These are phyloP conservation scores for Venturia pyrina DNA, from an alignment of 2,329 filamentous ascomycete genomes.

Conservation along the genomic window DNA sequence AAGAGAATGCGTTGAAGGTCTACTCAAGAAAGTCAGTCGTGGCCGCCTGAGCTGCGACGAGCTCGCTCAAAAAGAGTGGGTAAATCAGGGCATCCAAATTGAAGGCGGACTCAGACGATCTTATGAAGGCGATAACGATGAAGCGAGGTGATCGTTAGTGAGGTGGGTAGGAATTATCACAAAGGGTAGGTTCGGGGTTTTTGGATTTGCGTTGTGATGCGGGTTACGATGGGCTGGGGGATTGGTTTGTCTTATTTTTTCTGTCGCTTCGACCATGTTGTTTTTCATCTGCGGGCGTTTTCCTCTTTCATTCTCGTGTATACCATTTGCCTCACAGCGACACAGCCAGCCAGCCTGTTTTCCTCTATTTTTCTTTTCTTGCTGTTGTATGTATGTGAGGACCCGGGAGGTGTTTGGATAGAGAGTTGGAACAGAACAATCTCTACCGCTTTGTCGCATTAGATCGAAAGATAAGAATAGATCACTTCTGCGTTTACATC, in stretches of 20 bases:
- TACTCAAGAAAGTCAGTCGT: slow-evolving; percentile 72
- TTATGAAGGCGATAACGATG: slow-evolving; percentile 1
- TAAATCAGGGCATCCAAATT: slow-evolving; percentile 61
- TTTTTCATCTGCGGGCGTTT: neutral
- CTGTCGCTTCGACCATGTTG: neutral
- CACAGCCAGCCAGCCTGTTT: neutral
- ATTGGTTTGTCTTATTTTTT: neutral
- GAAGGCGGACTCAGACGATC: slow-evolving; percentile 41
- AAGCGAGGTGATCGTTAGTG: slow-evolving; percentile 2
- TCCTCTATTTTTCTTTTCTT: neutral
- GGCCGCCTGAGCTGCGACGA: slow-evolving; percentile 63
- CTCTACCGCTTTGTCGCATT: neutral
- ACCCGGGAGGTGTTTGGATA: neutral
- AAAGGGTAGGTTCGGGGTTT: neutral
- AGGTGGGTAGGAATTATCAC: neutral
- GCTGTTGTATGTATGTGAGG: neutral
- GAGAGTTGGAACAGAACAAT: neutral
- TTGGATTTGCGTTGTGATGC: neutral
- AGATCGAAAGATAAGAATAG: neutral
- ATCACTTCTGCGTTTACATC: too few species aligned
- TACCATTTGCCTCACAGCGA: slow-evolving; percentile 1
- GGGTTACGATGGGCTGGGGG: neutral
- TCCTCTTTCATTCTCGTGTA: neutral
- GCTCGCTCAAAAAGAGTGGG: slow-evolving; percentile 66
- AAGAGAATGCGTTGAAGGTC: slow-evolving; percentile 68